A percentile compares a stretch with the other conserved stretches of the same genome.
These are phyloP conservation scores for Mollisia scopiformis DNA, from an alignment of 2,329 filamentous ascomycete species.

Conservation along the genomic window DNA sequence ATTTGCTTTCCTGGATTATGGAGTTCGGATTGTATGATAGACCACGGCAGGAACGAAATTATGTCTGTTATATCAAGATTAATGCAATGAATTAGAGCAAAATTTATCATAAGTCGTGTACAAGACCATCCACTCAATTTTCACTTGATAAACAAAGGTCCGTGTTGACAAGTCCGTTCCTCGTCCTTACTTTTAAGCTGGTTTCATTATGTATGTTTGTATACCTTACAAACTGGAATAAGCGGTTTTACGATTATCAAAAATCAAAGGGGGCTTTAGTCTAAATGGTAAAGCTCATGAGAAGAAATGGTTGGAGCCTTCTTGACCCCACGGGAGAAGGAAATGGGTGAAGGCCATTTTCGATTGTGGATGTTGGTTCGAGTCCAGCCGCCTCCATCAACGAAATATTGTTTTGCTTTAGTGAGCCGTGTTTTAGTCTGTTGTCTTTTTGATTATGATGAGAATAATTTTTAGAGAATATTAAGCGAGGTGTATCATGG, in stretches of 20 bases:
- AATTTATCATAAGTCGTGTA: too few relatives aligned
- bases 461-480: too few relatives aligned
- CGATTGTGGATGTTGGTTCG: background rate
- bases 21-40: background rate
- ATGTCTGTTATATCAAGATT: background rate
- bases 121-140: too few relatives aligned
- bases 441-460: background rate
- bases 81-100: too few relatives aligned
- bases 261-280: background rate
- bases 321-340: background rate
- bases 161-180: background rate
- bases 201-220: background rate
- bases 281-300: background rate
- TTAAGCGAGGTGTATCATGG: too few relatives aligned
- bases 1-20: background rate
- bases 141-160: too few relatives aligned
- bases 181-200: background rate
- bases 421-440: too few relatives aligned
- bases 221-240: background rate
- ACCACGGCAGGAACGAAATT: background rate
- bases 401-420: too few relatives aligned
- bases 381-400: background rate
- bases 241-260: background rate
- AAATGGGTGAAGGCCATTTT: background rate
- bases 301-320: background rate